phyloP scores from a whole-genome alignment of 768 basidiomycete genomes.

The Trametes elegans region DNA sequence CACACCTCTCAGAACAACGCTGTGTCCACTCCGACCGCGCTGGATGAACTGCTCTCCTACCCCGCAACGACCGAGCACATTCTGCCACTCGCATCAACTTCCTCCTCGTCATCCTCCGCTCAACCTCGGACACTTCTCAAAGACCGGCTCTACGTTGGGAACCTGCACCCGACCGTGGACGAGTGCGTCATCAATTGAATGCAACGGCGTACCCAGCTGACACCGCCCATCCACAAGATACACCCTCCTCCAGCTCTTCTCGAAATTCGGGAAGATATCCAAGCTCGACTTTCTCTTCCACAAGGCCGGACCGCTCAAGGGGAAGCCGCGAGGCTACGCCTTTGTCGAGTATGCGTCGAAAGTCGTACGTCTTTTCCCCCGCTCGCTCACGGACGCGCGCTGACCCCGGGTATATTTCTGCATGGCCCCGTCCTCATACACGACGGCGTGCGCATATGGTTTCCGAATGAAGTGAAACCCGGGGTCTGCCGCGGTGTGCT shows the following conservation, averaged over 20 bases:
- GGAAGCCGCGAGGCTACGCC: constrained; percentile 93
- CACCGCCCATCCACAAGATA: constrained; percentile 51
- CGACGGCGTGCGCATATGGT: constrained; percentile 17
- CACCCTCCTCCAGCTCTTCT: constrained; percentile 84
- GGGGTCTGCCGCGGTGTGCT: constrained; percentile 20
- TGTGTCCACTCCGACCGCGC: background rate
- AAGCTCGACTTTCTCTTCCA: constrained; percentile 96
- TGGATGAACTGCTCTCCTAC: constrained; percentile 28
- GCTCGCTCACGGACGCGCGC: constrained; percentile 29
- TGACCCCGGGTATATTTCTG: constrained; percentile 49
- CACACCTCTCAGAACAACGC: background rate
- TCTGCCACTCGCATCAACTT: constrained; percentile 9
- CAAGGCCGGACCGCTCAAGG: constrained; percentile 83
- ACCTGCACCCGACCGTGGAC: constrained; percentile 82
- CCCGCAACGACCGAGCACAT: constrained; percentile 21
- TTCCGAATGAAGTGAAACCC: constrained; percentile 22
- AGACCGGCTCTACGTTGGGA: constrained; percentile 88
- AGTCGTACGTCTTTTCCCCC: constrained; percentile 59
- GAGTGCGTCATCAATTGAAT: constrained; percentile 54
- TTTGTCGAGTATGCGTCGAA: constrained; percentile 83
- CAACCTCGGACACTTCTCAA: constrained; percentile 39
- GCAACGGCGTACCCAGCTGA: background rate
- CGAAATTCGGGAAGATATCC: constrained; percentile 88
- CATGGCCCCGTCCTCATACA: constrained; percentile 17
- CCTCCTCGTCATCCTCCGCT: constrained; percentile 13